Conservation (phyloP, 768 basidiomycete genomes). For the Boletus vermiculosoides region DNA sequence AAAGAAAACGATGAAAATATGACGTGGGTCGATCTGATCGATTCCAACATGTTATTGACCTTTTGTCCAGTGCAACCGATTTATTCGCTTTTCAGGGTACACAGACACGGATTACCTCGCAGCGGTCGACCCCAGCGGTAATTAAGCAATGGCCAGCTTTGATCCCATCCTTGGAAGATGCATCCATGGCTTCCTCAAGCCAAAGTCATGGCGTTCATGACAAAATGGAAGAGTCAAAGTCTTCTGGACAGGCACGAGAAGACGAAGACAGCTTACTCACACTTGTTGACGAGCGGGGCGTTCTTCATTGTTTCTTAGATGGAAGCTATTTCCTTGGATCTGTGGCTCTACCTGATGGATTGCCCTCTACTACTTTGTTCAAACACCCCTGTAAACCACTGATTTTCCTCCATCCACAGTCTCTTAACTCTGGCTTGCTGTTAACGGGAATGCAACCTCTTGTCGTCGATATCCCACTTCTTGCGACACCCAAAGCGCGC, state of each 20-base stretch:
- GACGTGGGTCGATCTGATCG: slow-evolving; percentile 48
- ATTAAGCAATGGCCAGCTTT: slow-evolving; percentile 73
- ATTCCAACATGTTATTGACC: slow-evolving; percentile 14
- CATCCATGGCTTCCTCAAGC: slow-evolving; percentile 56
- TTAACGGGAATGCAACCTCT: slow-evolving; percentile 39
- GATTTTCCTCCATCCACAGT: slow-evolving; percentile 50
- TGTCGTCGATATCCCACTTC: slow-evolving; percentile 53
- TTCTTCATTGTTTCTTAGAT: slow-evolving; percentile 67
- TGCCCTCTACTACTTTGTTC: slow-evolving; percentile 26
- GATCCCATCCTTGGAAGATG: slow-evolving; percentile 49
- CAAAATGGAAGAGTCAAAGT: slow-evolving; percentile 29
- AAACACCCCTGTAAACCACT: slow-evolving; percentile 47
- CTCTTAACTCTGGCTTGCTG: slow-evolving; percentile 23
- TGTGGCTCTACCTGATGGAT: slow-evolving; percentile 38
- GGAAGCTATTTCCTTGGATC: slow-evolving; percentile 72
- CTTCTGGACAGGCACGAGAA: slow-evolving; percentile 35
- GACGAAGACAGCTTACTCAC: slow-evolving; percentile 65
- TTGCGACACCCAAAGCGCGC: slow-evolving; percentile 53
- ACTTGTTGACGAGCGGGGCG: slow-evolving; percentile 56
- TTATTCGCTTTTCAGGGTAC: slow-evolving; percentile 79
- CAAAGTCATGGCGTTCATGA: slow-evolving; percentile 31
- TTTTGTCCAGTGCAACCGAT: slow-evolving; percentile 60
- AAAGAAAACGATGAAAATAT: slow-evolving; percentile 64
- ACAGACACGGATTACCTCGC: slow-evolving; percentile 46
- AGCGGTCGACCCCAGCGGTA: slow-evolving; percentile 50